Evolutionary conservation across 1,139 yeast genomes (phyloP).

Genomic region (Diutina catenulata): DNA sequence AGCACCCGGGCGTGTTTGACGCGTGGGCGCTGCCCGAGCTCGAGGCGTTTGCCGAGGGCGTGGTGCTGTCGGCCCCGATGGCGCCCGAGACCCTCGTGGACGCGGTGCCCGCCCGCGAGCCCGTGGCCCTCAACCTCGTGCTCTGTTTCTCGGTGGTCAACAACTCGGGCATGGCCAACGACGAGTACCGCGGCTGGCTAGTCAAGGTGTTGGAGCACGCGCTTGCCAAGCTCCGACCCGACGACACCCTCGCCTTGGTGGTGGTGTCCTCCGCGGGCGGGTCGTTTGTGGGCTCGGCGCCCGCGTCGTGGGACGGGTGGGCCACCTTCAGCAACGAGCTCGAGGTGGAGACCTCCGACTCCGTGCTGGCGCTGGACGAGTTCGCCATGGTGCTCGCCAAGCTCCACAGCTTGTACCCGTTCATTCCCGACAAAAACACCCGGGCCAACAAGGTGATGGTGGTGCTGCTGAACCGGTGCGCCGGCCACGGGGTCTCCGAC

Average conservation of each 20-base stretch:
- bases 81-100: neutral
- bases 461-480: neutral
- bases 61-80: neutral
- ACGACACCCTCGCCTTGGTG: constrained; percentile 1
- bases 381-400: neutral
- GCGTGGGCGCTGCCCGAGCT: constrained; percentile 4
- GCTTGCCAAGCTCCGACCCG: neutral
- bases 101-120: neutral
- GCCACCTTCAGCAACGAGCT: neutral
- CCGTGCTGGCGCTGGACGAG: neutral
- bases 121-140: neutral
- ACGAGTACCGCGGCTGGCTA: neutral
- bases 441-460: constrained; percentile 4
- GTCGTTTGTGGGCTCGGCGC: constrained; percentile 2
- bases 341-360: neutral
- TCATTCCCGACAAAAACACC: constrained; percentile 2
- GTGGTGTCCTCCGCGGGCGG: neutral
- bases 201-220: neutral
- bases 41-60: constrained; percentile 2
- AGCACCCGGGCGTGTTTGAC: constrained; percentile 4
- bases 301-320: constrained; percentile 3
- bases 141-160: constrained; percentile 2
- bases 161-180: neutral
- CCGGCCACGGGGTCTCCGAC: too few species aligned
- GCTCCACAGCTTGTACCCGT: constrained; percentile 5